Conservation (phyloP, 495 filamentous ascomycete species). For the Zalerion maritima region DNA sequence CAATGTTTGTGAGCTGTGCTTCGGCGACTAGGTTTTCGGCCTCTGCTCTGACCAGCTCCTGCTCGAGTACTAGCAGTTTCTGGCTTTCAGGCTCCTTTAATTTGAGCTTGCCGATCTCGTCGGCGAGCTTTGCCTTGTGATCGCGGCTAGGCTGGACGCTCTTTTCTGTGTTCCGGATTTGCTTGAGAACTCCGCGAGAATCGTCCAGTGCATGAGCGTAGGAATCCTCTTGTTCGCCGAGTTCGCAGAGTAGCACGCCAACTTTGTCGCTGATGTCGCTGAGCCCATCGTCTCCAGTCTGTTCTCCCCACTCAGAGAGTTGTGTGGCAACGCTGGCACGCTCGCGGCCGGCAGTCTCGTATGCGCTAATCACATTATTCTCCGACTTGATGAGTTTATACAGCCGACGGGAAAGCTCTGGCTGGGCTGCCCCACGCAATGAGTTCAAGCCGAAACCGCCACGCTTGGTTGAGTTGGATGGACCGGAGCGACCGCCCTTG, state of each 20-base stretch:
- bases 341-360: constrained; percentile 70
- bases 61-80: constrained; percentile 68
- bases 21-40: constrained; percentile 92
- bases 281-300: constrained; percentile 70
- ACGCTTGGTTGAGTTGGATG: constrained; percentile 29
- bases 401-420: constrained; percentile 70
- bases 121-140: constrained; percentile 65
- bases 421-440: constrained; percentile 67
- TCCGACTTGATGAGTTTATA: constrained; percentile 85
- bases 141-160: constrained; percentile 87
- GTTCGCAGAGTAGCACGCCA: constrained; percentile 76
- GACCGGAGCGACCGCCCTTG: constrained; percentile 16
- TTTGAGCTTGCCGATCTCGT: constrained; percentile 83
- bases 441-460: constrained; percentile 62
- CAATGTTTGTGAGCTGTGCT: constrained; percentile 88
- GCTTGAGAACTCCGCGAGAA: constrained; percentile 63
- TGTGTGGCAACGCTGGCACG: constrained; percentile 71
- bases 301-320: constrained; percentile 94
- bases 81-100: constrained; percentile 71
- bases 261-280: constrained; percentile 88
- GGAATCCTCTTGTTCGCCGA: constrained; percentile 80
- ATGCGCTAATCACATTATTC: constrained; percentile 67
- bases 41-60: constrained; percentile 90
- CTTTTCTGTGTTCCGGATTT: constrained; percentile 80
- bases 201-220: constrained; percentile 84